Conservation (phyloP, 2,329 filamentous ascomycete species). For the Colletotrichum sp. region DNA sequence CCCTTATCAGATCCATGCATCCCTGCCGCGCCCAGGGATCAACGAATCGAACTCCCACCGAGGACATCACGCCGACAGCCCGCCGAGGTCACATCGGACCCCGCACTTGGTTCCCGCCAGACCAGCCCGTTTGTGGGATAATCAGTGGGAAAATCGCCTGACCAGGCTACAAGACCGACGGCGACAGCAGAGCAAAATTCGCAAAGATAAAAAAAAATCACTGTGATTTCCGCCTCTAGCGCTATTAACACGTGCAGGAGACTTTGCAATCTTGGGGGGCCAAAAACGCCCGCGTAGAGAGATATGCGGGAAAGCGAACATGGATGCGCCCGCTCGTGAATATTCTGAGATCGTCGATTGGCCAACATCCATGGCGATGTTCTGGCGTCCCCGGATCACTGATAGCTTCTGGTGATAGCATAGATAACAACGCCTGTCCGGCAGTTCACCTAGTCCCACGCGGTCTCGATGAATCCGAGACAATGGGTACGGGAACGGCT, state of each 20-base stretch:
- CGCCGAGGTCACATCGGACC: constrained; percentile 9
- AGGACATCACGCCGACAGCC: background rate
- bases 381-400: background rate
- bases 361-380: background rate
- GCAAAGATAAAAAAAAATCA: background rate
- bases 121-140: background rate
- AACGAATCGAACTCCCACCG: background rate
- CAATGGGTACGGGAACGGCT: background rate
- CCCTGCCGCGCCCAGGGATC: background rate
- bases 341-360: background rate
- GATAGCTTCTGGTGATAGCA: constrained; percentile 3
- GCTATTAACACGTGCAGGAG: background rate
- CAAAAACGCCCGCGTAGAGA: background rate
- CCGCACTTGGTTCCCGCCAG: background rate
- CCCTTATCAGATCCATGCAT: constrained; percentile 18
- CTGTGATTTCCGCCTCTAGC: background rate
- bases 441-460: background rate
- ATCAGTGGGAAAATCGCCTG: background rate
- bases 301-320: background rate
- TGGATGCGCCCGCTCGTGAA: background rate
- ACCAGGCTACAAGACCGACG: background rate
- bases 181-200: background rate
- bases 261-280: background rate
- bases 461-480: background rate
- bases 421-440: constrained; percentile 1